Evolutionary conservation across 495 filamentous ascomycete species (phyloP).

Genomic region (Zalerion maritima): DNA sequence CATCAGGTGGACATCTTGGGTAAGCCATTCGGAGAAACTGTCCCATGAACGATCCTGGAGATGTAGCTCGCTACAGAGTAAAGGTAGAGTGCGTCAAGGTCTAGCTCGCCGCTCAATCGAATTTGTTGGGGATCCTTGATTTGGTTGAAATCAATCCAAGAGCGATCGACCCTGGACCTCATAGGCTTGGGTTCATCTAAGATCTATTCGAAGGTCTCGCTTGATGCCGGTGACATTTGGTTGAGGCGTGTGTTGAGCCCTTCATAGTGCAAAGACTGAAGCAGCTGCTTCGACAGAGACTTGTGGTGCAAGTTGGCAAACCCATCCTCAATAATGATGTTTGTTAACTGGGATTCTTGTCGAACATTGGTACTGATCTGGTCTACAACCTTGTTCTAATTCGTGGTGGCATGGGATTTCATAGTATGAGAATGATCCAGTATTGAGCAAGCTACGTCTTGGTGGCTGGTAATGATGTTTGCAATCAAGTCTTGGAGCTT

Average conservation of each 20-base stretch:
- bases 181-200: conserved; percentile 1
- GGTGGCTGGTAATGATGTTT: no score
- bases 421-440: no score
- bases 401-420: no score
- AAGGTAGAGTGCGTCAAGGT: no score
- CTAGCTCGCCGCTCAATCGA: no score
- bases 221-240: conserved; percentile 3
- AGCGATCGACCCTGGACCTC: no score
- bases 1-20: neutral
- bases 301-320: conserved; percentile 1
- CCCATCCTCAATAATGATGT: neutral
- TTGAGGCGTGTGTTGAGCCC: neutral
- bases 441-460: no score
- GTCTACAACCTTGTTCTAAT: neutral
- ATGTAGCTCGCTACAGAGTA: neutral
- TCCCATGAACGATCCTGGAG: conserved; percentile 1
- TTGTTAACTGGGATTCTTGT: neutral
- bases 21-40: conserved; percentile 2
- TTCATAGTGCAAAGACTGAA: neutral
- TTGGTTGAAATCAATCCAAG: no score
- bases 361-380: neutral
- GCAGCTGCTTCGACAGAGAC: neutral
- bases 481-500: conserved; percentile 2
- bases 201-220: conserved; percentile 5
- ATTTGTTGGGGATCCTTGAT: no score